Evolutionary conservation across 2,329 filamentous ascomycete species (phyloP), one percentile per base, ranked within the genome.

Genomic region (Penicillium sp.): DNA sequence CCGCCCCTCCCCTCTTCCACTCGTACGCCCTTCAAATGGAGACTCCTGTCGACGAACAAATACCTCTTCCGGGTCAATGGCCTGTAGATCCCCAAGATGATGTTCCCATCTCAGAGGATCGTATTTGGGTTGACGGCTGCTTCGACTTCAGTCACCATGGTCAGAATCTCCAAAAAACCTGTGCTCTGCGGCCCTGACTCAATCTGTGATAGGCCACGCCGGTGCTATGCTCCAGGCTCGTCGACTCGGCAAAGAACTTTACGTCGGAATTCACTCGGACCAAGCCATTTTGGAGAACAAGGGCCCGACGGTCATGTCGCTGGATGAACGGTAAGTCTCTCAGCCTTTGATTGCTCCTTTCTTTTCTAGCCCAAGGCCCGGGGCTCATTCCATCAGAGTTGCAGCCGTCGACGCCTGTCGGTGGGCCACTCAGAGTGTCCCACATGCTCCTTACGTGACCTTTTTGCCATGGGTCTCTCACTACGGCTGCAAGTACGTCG

Each of bases 81-180:
- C 84, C 84, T n/a, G 81, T 84, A 36, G 81, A 81, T 60, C 84
- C 84, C 10, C 84, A 86, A 70, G 74, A 85, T 38, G 81, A 84
- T 65, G 69, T 82, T 39, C 68, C 76, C 2, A 77, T 86, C 43
- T 76, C 74, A 24, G 80, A 87, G 52, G 85, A 89, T 65, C 86
- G 93, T 61, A 89, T 99, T 66, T 99, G 95, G 95, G 89, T 99
- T 24, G 94, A 99, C 72, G 94, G 94, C 58, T 99, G 94, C 80
- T 99, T 96, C 77, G 94, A 99, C 78, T 99, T 99, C 76, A 95
- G 92, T 76, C 94, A 99, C 73, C 94, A 97, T 72, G 94, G 89
- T 90, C 73, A 61, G 76, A 42, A 42, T 41, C 34, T 46, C 23
- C 26, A 13, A 16, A 24, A 34, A 15, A 23, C 41, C 47, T 34